Percentiles rank a stretch among this genome's conserved stretches.
Conservation (phyloP, 306 rosid species). For the Lotus japonicus region DNA sequence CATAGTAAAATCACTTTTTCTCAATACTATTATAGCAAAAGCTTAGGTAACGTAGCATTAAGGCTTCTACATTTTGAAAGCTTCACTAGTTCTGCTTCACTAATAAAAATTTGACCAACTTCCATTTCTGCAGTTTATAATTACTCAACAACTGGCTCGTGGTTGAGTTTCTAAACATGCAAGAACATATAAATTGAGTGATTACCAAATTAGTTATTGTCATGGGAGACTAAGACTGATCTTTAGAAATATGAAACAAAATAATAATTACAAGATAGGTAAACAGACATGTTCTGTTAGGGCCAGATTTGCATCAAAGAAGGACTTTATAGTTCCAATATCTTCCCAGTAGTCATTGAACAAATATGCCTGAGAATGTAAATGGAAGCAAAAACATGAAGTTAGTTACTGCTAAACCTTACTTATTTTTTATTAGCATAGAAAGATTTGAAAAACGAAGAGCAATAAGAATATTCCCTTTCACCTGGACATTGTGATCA, state of each 20-base stretch:
- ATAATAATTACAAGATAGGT: not conserved
- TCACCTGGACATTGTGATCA: constrained; percentile 84
- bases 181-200: not conserved
- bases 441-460: not conserved
- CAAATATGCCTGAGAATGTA: constrained; percentile 68
- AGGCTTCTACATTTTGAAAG: not conserved
- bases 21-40: not conserved
- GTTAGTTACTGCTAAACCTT: not conserved
- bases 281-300: constrained; percentile 77
- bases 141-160: not conserved
- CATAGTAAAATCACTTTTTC: not conserved
- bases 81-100: not conserved
- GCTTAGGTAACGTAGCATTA: not conserved
- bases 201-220: not conserved
- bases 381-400: constrained; percentile 1
- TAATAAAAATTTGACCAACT: not conserved
- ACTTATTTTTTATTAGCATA: not conserved
- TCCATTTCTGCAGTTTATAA: not conserved
- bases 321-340: constrained; percentile 89
- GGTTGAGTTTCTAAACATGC: constrained; percentile 9
- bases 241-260: not conserved
- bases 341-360: constrained; percentile 99
- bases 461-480: constrained; percentile 7
- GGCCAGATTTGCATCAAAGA: constrained; percentile 88
- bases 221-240: not conserved